A percentile compares a stretch with the other conserved stretches of the same genome.
phyloP scores from a whole-genome alignment of 805 yeast genomes.

The Ogataea wickerhamii region DNA sequence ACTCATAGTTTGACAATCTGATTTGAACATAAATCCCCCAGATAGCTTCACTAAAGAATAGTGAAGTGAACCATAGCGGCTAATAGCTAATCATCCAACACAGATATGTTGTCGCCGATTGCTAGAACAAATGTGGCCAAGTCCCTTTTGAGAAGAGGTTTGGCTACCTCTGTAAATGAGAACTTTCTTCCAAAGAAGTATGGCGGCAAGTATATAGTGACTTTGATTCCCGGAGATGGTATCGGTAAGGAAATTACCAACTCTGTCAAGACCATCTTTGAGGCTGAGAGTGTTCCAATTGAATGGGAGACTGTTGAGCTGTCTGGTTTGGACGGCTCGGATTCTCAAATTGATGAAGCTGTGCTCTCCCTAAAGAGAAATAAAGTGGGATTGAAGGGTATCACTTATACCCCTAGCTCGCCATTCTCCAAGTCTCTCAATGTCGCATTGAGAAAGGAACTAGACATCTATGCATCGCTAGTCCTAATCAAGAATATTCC shows the following conservation, averaged over 20 bases:
- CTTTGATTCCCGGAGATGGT: slow-evolving; percentile 98
- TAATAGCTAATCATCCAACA: no score
- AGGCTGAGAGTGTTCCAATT: slow-evolving; percentile 83
- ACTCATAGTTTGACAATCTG: not conserved
- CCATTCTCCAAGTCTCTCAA: slow-evolving; percentile 80
- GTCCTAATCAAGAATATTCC: slow-evolving; percentile 92
- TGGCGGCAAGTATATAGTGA: slow-evolving; percentile 92
- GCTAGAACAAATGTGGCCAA: slow-evolving; percentile 18
- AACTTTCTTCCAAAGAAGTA: slow-evolving; percentile 72
- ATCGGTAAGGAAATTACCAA: slow-evolving; percentile 94
- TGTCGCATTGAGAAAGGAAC: slow-evolving; percentile 94
- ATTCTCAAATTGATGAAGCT: slow-evolving; percentile 67
- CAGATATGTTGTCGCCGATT: slow-evolving; percentile 25
- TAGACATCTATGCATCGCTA: slow-evolving; percentile 92
- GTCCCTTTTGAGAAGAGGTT: slow-evolving; percentile 23
- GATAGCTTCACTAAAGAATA: no score
- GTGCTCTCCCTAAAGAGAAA: slow-evolving; percentile 90
- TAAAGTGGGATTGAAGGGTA: slow-evolving; percentile 95
- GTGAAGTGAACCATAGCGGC: no score
- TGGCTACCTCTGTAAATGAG: slow-evolving; percentile 30
- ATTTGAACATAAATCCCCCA: no score
- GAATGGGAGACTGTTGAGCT: slow-evolving; percentile 88
- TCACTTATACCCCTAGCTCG: slow-evolving; percentile 84
- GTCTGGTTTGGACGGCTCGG: slow-evolving; percentile 47
- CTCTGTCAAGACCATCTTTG: slow-evolving; percentile 86